These are phyloP conservation scores for Vachellia pachyceras DNA, from an alignment of 306 rosid species.

Conservation along the genomic window DNA sequence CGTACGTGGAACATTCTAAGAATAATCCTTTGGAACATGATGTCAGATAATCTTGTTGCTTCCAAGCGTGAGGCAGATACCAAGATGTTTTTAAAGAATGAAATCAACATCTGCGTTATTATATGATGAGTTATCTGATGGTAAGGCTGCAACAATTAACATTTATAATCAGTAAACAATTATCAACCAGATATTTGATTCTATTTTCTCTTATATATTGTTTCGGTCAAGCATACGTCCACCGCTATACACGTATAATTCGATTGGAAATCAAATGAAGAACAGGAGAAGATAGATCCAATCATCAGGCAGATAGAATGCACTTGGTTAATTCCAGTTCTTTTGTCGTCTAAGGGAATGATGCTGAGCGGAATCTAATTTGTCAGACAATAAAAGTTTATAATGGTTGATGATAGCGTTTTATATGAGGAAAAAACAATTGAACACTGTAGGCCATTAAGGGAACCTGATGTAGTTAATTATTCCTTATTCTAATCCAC, in stretches of 20 bases:
- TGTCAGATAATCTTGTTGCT: slow-evolving; percentile 22
- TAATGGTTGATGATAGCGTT: slow-evolving; percentile 48
- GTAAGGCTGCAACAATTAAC: slow-evolving; percentile 35
- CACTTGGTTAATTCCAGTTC: slow-evolving; percentile 60
- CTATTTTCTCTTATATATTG: no score
- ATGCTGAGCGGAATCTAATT: slow-evolving; percentile 65
- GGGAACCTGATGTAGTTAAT: slow-evolving; percentile 68
- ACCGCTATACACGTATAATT: slow-evolving; percentile 25
- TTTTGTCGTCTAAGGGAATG: slow-evolving; percentile 53
- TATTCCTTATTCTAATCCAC: slow-evolving; percentile 56
- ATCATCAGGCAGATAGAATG: slow-evolving; percentile 46
- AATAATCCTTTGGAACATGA: slow-evolving; percentile 2
- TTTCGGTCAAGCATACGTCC: slow-evolving; percentile 5
- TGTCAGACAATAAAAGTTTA: slow-evolving; percentile 41
- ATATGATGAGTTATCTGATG: neutral
- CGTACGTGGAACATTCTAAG: slow-evolving; percentile 1
- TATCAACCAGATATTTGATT: slow-evolving; percentile 20
- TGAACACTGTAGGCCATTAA: slow-evolving; percentile 72
- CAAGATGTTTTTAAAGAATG: neutral
- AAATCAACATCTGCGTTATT: slow-evolving; percentile 22
- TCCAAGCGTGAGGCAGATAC: slow-evolving; percentile 14
- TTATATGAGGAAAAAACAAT: slow-evolving; percentile 48
- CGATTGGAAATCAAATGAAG: slow-evolving; percentile 14
- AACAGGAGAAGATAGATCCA: slow-evolving; percentile 44
- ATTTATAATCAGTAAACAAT: slow-evolving; percentile 5